Evolutionary conservation across 768 basidiomycete genomes (phyloP), one percentile per base, ranked within the genome.

Genomic region (Suillus tomentosus): DNA sequence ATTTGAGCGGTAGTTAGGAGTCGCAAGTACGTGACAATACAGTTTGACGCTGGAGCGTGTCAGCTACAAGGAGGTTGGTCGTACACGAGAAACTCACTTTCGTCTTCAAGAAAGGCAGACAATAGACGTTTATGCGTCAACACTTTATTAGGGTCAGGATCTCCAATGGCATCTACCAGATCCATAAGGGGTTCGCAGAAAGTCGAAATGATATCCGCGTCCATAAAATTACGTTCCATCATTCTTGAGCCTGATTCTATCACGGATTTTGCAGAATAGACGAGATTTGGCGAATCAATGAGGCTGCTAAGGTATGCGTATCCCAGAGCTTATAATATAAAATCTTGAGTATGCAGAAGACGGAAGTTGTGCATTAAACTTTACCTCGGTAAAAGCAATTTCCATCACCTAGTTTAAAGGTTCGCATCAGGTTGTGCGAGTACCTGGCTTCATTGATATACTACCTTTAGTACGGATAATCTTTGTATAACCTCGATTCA

Each of bases 321-420:
- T 8, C 87, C 92, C 59, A 95, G 81, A 13, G 94, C 94, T 73
- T 63, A 50, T 19, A 66, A 59, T 64, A 67, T 64, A 67, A 66
- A 69, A 61, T 68, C 63, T 68, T 65, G 60, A 62, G 53, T 50
- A 53, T 47, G 62, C 27, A 57, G 24, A 55, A 43, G 66, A 48
- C 13, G 27, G n/a, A n/a, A 40, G 43, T 55, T 31, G 19, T 19
- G 48, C 42, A 63, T 27, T 17, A 31, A 45, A 62, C 72, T 78
- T 81, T 73, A 92, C 92, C 89, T 82, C 95, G 83, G 74, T 96
- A 97, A 76, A 96, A 96, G 73, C 95, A 96, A 73, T 92, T 92
- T 0, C 95, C 94, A 68, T 92, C 95, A 36, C 95, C 93, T 87
- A 51, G 59, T 57, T 11, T 48, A 45, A 47, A 58, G n/a, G 5